phyloP scores from a whole-genome alignment of 1,284 basidiomycete species.

The Fomitopsis schrenkii region DNA sequence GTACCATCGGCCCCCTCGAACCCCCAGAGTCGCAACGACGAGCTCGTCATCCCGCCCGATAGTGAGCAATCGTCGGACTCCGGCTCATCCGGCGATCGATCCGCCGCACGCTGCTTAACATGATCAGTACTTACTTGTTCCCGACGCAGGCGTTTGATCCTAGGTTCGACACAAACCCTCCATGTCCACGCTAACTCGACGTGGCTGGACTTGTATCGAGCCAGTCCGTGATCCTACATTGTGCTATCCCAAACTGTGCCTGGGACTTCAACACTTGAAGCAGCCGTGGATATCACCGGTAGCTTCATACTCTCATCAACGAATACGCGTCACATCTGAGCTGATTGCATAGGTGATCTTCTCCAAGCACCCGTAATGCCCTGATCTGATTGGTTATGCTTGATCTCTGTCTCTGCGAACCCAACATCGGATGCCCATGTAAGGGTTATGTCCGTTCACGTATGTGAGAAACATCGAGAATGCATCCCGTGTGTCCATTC shows the following conservation, averaged over 20 bases:
- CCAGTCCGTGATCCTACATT: no score
- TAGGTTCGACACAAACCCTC: no score
- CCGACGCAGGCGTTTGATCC: no score
- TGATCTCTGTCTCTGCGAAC: background rate
- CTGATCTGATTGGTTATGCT: background rate
- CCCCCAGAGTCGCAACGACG: background rate
- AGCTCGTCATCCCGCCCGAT: background rate
- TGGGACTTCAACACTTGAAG: no score
- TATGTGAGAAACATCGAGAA: background rate
- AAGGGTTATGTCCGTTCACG: background rate
- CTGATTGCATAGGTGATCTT: background rate
- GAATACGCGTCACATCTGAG: no score
- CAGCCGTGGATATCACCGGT: no score
- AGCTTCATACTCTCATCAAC: no score
- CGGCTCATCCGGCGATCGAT: background rate
- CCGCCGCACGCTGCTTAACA: no score
- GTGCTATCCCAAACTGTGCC: no score
- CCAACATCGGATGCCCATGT: background rate
- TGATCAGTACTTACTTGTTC: no score
- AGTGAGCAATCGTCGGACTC: background rate
- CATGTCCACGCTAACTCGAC: no score
- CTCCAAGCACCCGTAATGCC: background rate
- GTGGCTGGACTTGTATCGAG: no score
- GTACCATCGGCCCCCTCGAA: background rate
- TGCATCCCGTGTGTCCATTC: background rate